Evolutionary conservation across 2,329 filamentous ascomycete genomes (phyloP), one percentile per base, ranked within the genome.

Genomic region (Sclerotinia nivalis): DNA sequence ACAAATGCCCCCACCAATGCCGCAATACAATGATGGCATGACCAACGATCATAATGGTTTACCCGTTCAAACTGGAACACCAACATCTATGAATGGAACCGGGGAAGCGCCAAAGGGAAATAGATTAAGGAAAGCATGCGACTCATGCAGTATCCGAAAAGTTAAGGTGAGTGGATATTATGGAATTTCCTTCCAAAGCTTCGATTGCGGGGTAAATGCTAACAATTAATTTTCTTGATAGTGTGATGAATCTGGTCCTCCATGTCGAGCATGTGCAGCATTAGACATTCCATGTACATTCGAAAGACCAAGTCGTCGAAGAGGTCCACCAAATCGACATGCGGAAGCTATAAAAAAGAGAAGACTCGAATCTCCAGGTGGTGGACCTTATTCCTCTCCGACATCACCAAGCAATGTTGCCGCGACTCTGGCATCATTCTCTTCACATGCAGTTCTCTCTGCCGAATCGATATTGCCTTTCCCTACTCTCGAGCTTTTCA

Each of bases 391-490:
- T 61, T 76, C 73, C 10, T 74, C 75, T n/a, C 75, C 77, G 10
- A 72, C 75, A 50, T 78, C 76, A 3, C 76, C 77, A 18, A 76
- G 73, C 56, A 78, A 78, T 72, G 74, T 75, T 56, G 77, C 77
- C 58, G 76, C 74, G 15, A 78, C 77, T 1, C 69, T 79, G 34
- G 77, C 75, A 15, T 75, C 75, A 6, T 76, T 79, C 72, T 77
- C 77, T 22, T 76, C 76, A 2, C 74, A 76, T n/a, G 76, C 75
- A 40, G 77, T 80, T n/a, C 77, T 88, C 20, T 86, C 87, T 71
- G 87, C 89, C 61, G 91, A 94, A 77, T 83, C 86, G 2, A 93
- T 94, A 72, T 91, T 90, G 54, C 89, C 91, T 0, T 84, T 90
- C 79, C 85, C 87, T 10, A 87, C 90, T 15, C 81, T 94, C 66